A percentile compares a stretch with the other conserved stretches of the same genome.
Evolutionary conservation across 352 stramenopile genomes (phyloP).

Genomic region (Globisporangium splendens): DNA sequence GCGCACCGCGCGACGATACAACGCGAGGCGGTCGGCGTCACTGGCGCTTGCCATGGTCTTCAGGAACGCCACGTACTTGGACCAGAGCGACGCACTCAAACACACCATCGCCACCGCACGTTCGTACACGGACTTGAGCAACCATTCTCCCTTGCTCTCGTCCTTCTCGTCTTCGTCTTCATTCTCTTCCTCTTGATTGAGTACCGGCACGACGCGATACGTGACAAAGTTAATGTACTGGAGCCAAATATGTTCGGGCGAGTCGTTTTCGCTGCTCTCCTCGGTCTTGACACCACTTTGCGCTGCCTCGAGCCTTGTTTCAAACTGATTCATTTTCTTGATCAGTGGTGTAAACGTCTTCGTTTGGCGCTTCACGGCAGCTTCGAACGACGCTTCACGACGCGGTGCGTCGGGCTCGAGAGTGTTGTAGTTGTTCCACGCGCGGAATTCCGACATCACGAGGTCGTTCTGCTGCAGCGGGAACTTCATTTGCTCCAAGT

Average conservation of each 20-base stretch:
- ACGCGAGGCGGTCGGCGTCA: constrained; percentile 12
- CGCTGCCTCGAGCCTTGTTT: constrained; percentile 21
- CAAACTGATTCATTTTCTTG: constrained; percentile 64
- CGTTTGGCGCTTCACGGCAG: constrained; percentile 32
- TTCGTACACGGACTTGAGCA: constrained; percentile 55
- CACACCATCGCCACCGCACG: constrained; percentile 50
- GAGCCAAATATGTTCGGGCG: constrained; percentile 35
- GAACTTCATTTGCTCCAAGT: constrained; percentile 47
- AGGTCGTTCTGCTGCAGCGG: constrained; percentile 73
- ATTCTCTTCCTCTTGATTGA: constrained; percentile 17
- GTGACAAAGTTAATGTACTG: constrained; percentile 70
- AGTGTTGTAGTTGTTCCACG: constrained; percentile 67
- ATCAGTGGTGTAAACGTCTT: constrained; percentile 39
- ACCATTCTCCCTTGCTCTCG: not conserved
- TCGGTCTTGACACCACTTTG: constrained; percentile 1
- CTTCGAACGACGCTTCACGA: constrained; percentile 17
- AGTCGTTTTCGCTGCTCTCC: constrained; percentile 7
- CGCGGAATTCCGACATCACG: constrained; percentile 69
- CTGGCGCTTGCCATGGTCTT: not conserved
- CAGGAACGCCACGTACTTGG: constrained; percentile 45
- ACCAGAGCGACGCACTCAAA: constrained; percentile 53
- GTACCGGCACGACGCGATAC: constrained; percentile 31
- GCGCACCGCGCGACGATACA: constrained; percentile 40
- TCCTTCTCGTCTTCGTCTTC: not conserved
- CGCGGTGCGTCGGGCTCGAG: constrained; percentile 17